Percentiles rank a stretch among this genome's conserved stretches.
phyloP scores from a whole-genome alignment of 1,284 basidiomycete species.

The Coniferiporia sulphurascens region DNA sequence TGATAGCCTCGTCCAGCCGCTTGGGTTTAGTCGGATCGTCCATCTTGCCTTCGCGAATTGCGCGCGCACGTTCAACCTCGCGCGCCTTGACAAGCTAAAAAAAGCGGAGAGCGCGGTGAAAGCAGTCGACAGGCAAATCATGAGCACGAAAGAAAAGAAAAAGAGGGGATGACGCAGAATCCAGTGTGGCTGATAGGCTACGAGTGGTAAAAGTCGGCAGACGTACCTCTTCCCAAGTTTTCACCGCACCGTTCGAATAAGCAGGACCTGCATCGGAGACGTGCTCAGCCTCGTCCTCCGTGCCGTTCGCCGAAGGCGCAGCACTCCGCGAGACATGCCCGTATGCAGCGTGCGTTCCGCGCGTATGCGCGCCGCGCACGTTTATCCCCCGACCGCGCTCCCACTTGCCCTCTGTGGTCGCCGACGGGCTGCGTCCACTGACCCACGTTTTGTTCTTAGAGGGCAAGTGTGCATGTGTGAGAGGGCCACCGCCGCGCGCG shows the following conservation, averaged over 20 bases:
- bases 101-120: constrained; percentile 23
- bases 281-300: constrained; percentile 25
- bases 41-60: constrained; percentile 84
- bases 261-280: constrained; percentile 30
- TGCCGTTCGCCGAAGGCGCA: constrained; percentile 24
- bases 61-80: constrained; percentile 67
- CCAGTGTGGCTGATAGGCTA: background rate
- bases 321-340: constrained; percentile 25
- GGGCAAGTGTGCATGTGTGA: constrained; percentile 5
- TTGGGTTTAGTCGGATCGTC: constrained; percentile 78
- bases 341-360: constrained; percentile 24
- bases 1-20: constrained; percentile 82
- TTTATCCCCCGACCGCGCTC: constrained; percentile 41
- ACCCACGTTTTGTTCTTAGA: constrained; percentile 54
- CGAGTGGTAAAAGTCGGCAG: background rate
- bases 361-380: constrained; percentile 32
- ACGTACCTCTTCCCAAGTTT: constrained; percentile 64
- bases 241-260: constrained; percentile 54
- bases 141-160: constrained; percentile 3
- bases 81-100: constrained; percentile 65
- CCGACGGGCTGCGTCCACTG: constrained; percentile 30
- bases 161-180: background rate
- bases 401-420: constrained; percentile 41
- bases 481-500: background rate
- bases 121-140: background rate